phyloP scores from a whole-genome alignment of 2,329 filamentous ascomycete genomes.

The Neoarthrinium moseri region DNA sequence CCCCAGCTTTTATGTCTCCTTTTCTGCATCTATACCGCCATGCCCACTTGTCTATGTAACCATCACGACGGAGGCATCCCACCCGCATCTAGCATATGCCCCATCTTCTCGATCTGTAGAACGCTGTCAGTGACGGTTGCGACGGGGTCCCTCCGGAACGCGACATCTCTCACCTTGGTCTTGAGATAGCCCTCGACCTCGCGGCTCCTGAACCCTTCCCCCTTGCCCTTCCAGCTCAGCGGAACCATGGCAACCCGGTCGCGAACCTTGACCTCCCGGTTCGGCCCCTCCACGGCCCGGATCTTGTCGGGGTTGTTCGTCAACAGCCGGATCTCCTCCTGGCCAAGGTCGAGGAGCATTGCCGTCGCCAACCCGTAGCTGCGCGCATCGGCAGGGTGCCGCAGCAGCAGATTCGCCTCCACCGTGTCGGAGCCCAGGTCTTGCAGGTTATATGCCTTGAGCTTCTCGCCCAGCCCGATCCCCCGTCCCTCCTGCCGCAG shows the following conservation, averaged over 20 bases:
- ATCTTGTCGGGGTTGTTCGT: constrained; percentile 99
- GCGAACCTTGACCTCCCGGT: constrained; percentile 80
- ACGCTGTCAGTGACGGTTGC: constrained; percentile 9
- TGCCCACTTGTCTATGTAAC: too few species aligned
- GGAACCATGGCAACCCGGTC: constrained; percentile 96
- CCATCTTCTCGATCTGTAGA: constrained; percentile 79
- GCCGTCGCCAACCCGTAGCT: constrained; percentile 97
- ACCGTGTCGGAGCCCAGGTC: constrained; percentile 97
- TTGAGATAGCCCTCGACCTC: constrained; percentile 93
- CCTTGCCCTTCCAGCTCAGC: constrained; percentile 83
- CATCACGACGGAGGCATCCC: constrained; percentile 19
- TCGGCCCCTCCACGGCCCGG: constrained; percentile 86
- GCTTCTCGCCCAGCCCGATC: constrained; percentile 90
- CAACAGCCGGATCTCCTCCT: constrained; percentile 74
- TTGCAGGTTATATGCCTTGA: constrained; percentile 97
- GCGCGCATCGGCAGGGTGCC: constrained; percentile 90
- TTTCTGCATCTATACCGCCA: too few species aligned
- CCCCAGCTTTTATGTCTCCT: too few species aligned
- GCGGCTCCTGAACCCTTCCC: constrained; percentile 78
- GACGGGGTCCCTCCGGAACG: too few species aligned
- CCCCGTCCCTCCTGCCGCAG: constrained; percentile 93
- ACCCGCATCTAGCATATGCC: constrained; percentile 69
- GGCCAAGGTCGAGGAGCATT: constrained; percentile 83
- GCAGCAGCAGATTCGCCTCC: constrained; percentile 85
- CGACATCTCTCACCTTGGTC: constrained; percentile 71